phyloP scores from a whole-genome alignment of 768 basidiomycete genomes.

The Thelephora ganbajun region DNA sequence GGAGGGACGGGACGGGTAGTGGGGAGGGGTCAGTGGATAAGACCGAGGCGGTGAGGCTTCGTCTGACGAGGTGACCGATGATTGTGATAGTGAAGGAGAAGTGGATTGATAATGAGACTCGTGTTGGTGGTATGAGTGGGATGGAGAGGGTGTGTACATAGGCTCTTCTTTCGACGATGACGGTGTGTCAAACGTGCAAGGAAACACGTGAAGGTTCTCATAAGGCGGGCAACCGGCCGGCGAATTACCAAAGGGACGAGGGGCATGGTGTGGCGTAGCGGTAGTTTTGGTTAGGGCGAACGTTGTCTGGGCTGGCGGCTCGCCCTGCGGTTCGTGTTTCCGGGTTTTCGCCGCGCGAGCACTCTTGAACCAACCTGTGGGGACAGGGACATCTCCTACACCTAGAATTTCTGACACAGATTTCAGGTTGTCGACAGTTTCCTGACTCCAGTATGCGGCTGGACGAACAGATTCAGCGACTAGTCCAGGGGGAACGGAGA shows the following conservation, averaged over 20 bases:
- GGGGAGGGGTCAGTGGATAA: constrained; percentile 3
- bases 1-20: constrained; percentile 4
- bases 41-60: constrained; percentile 8
- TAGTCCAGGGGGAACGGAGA: not conserved
- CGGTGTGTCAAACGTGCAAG: constrained; percentile 5
- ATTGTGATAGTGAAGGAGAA: constrained; percentile 14
- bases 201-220: constrained; percentile 5
- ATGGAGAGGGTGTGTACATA: constrained; percentile 1
- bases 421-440: constrained; percentile 52
- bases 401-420: constrained; percentile 60
- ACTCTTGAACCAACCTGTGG: constrained; percentile 68
- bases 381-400: constrained; percentile 51
- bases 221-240: not conserved
- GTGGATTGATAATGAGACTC: constrained; percentile 10
- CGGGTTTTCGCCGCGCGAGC: constrained; percentile 51
- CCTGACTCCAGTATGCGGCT: constrained; percentile 82
- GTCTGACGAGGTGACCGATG: constrained; percentile 12
- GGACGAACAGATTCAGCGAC: constrained; percentile 9
- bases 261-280: constrained; percentile 10
- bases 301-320: constrained; percentile 9
- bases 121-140: constrained; percentile 1
- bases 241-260: not conserved
- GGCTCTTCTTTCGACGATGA: not conserved
- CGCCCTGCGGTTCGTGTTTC: constrained; percentile 10
- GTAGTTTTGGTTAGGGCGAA: constrained; percentile 8